Conservation (phyloP, 1,139 yeast species). For the Magnusiomyces suaveolens region DNA sequence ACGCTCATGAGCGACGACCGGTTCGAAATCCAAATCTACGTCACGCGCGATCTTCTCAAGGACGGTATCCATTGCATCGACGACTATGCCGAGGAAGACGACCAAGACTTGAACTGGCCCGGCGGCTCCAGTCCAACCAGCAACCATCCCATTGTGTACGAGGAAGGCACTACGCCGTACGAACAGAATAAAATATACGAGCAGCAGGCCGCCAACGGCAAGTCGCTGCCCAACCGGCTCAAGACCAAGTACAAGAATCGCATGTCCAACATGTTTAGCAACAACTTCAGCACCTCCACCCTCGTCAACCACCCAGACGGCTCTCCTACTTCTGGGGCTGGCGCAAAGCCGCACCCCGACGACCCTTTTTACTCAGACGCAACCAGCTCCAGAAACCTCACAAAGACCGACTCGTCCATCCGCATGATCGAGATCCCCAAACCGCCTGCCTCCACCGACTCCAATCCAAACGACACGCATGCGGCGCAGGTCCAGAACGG, state of each 20-base stretch:
- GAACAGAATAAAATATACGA: neutral
- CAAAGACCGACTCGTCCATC: neutral
- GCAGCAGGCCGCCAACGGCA: neutral
- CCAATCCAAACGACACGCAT: neutral
- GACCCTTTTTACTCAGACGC: neutral
- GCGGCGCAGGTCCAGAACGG: neutral
- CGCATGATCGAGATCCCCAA: neutral
- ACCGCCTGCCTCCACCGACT: neutral
- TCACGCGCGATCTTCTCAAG: conserved; percentile 12
- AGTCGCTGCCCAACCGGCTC: neutral
- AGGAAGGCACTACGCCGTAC: neutral
- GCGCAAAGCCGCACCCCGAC: neutral
- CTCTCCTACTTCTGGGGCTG: neutral
- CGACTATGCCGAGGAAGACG: neutral
- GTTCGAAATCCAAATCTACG: conserved; percentile 16
- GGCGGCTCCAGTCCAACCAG: neutral
- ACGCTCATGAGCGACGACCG: conserved; percentile 8
- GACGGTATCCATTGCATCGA: neutral
- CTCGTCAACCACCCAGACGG: neutral
- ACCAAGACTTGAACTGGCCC: neutral
- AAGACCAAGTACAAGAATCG: neutral
- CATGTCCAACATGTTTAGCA: neutral
- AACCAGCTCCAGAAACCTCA: neutral
- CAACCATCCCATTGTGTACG: neutral
- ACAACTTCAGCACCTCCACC: neutral